Percentiles rank a stretch among this genome's conserved stretches.
These are phyloP conservation scores for Chimonanthus praecox DNA, from an alignment of 164 flowering plant genomes.

Conservation along the genomic window DNA sequence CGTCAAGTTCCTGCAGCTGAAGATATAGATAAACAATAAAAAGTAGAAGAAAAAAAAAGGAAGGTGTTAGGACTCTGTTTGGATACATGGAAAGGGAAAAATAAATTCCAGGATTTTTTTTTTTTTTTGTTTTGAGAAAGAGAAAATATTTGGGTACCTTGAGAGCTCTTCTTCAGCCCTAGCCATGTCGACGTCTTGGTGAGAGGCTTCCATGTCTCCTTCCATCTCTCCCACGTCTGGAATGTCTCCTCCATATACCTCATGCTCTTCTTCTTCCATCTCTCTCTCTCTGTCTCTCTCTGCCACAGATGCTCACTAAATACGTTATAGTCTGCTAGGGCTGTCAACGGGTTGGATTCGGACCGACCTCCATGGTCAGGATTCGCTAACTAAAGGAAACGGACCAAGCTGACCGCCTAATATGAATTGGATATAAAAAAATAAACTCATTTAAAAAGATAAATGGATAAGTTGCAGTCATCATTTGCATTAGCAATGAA, in stretches of 20 bases:
- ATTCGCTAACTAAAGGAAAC: too few species aligned
- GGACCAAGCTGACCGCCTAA: too few species aligned
- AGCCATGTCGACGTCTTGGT: conserved; percentile 27
- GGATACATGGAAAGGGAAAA: background rate
- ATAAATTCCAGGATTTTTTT: background rate
- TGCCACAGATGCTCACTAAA: background rate
- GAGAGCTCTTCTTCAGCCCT: conserved; percentile 25
- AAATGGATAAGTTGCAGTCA: too few species aligned
- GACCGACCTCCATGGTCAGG: background rate
- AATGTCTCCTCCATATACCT: conserved; percentile 18
- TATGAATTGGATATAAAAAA: too few species aligned
- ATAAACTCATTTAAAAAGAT: too few species aligned
- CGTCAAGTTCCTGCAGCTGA: conserved; percentile 35
- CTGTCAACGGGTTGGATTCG: background rate
- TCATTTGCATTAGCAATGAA: too few species aligned
- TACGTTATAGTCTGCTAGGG: background rate
- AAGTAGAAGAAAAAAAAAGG: background rate
- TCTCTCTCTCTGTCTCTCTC: conserved; percentile 3
- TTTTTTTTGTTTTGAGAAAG: background rate
- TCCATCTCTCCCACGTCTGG: conserved; percentile 12
- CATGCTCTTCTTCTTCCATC: conserved; percentile 17
- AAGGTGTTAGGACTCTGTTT: background rate
- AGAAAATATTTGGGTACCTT: background rate
- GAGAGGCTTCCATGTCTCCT: conserved; percentile 8
- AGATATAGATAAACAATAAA: background rate